phyloP scores from a whole-genome alignment of 1,139 yeast species.

The Yamadazyma friedrichii region DNA sequence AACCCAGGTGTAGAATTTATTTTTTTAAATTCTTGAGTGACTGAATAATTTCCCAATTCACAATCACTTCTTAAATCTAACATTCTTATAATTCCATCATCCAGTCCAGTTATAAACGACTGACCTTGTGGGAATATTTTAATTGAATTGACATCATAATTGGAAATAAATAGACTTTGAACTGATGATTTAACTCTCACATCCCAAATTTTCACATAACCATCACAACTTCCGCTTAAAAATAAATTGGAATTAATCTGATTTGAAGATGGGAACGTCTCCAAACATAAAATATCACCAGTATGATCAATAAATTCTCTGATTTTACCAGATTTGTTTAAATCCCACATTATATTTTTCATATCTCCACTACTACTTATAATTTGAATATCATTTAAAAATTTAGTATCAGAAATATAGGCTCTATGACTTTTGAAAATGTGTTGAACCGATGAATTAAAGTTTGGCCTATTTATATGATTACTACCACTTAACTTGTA shows the following conservation, averaged over 20 bases:
- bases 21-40: conserved; percentile 23
- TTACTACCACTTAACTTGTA: conserved; percentile 39
- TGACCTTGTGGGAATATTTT: conserved; percentile 70
- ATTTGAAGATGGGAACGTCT: conserved; percentile 25
- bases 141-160: conserved; percentile 65
- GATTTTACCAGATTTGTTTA: conserved; percentile 53
- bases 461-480: not conserved
- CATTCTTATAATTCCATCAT: conserved; percentile 71
- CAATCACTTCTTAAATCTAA: conserved; percentile 81
- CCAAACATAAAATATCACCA: conserved; percentile 72
- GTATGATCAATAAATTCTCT: conserved; percentile 70
- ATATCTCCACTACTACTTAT: conserved; percentile 82
- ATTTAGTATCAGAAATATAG: conserved; percentile 74
- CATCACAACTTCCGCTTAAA: conserved; percentile 76
- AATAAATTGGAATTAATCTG: conserved; percentile 35
- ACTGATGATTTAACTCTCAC: conserved; percentile 50
- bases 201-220: conserved; percentile 74
- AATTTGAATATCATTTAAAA: conserved; percentile 50
- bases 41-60: conserved; percentile 54
- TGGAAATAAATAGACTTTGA: conserved; percentile 61
- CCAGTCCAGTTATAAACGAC: conserved; percentile 70
- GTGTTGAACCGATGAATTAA: conserved; percentile 33
- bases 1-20: not conserved
- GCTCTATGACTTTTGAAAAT: conserved; percentile 79
- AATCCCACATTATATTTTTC: conserved; percentile 82